Conservation (phyloP, 352 stramenopile species). For the Elongisporangium prolatum region DNA sequence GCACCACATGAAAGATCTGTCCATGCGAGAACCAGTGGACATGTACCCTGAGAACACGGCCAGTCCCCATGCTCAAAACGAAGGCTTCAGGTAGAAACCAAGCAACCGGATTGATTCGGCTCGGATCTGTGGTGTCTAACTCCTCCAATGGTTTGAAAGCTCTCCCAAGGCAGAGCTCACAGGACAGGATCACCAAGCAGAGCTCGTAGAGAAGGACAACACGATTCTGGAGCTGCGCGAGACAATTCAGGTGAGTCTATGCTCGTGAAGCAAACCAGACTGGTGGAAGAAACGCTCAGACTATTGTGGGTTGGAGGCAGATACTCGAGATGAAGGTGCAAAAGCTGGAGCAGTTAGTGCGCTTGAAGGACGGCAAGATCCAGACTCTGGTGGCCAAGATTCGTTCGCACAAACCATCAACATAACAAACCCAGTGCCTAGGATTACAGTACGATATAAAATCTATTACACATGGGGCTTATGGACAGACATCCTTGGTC, state of each 20-base stretch:
- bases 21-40: constrained; percentile 12
- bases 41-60: constrained; percentile 3
- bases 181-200: constrained; percentile 8
- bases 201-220: constrained; percentile 70
- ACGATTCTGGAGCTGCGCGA: constrained; percentile 84
- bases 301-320: constrained; percentile 11
- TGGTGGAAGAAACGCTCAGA: background rate
- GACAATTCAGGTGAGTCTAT: constrained; percentile 58
- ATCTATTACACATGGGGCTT: background rate
- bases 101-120: background rate
- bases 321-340: constrained; percentile 94
- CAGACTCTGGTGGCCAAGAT: constrained; percentile 84
- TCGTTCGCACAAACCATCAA: constrained; percentile 61
- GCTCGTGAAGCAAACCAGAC: background rate
- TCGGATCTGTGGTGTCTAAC: background rate
- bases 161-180: background rate
- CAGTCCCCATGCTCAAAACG: background rate
- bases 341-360: constrained; percentile 94
- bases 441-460: constrained; percentile 2
- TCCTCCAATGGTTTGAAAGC: background rate
- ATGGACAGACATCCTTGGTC: background rate
- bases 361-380: constrained; percentile 94
- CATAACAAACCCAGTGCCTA: constrained; percentile 7
- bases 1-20: constrained; percentile 25
- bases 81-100: background rate